phyloP scores from a whole-genome alignment of 2,329 filamentous ascomycete species.

The Ceratocystis smalleyi region DNA sequence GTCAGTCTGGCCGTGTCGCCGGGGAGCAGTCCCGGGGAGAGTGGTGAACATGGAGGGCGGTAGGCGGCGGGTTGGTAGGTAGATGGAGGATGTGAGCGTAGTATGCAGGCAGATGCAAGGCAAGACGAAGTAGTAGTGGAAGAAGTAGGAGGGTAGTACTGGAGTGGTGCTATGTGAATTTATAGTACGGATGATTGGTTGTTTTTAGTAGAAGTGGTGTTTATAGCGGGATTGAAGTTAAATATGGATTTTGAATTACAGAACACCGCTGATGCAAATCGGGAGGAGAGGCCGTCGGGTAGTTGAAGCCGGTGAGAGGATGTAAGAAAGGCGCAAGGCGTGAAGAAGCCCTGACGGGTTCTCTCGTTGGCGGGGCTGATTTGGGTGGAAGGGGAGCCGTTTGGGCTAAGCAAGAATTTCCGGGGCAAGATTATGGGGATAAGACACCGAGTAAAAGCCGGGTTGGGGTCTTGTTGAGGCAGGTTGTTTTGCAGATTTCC shows the following conservation, averaged over 20 bases:
- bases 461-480: neutral
- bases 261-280: neutral
- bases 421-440: neutral
- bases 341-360: neutral
- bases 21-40: constrained; percentile 6
- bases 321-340: neutral
- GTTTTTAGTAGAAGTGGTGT: neutral
- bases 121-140: neutral
- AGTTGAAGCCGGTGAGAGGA: neutral
- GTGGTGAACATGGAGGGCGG: constrained; percentile 11
- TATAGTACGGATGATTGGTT: neutral
- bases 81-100: neutral
- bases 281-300: neutral
- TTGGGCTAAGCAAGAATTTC: neutral
- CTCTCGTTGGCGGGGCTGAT: neutral
- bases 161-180: constrained; percentile 1
- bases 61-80: neutral
- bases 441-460: neutral
- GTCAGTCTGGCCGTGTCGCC: constrained; percentile 3
- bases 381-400: neutral
- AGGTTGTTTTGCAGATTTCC: too few species aligned
- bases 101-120: neutral
- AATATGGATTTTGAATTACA: neutral
- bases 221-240: neutral
- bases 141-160: neutral